Base-by-base conservation (phyloP, 768 basidiomycete species). In the Boletus rubescentipes region DNA sequence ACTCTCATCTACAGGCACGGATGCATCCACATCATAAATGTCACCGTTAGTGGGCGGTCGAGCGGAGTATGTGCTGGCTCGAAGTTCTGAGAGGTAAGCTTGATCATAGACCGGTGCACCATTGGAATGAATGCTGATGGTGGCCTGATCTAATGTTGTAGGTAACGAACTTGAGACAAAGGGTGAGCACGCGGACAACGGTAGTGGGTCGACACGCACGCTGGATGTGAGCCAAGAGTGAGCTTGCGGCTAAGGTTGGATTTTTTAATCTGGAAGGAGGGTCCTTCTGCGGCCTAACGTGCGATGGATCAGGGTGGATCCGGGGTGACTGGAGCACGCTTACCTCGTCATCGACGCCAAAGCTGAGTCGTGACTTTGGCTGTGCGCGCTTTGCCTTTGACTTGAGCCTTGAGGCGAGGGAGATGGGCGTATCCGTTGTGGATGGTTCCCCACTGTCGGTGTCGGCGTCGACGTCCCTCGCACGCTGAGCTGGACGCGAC, bases 261-360 rank as follows among this genome's bases (percentile, higher is more conserved):
- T 71, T 91, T 93, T 68, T 91, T 93, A 16, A 93, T 74, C 73
- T 88, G 78, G 67, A 93, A 92, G 0, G 79, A 74, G 53, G 90
- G 85, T 9, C 77, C 82, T 36, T 78, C 79, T 11, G 75, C 78
- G 61, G 80, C 79, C 84, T 89, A 41, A 48, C 26, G 39, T 39
- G 9, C 42, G 36, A 70, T 77, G 60, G 73, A 73, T 56, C 67
- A 62, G 26, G 37, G 8, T 15, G 51, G 54, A 34, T 40, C 7
- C 20, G 2, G 32, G 36, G 4, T 35, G 38, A 46, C 56, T 54
- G 56, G 49, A 57, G 42, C 53, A 67, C 55, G 64, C 73, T 42
- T 59, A 88, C 87, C 77, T 87, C 88, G 51, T 81, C 80, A 11
- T 76, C 79, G 9, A 73, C 87, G 7, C 90, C 91, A 70, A 93